Percentiles rank a stretch among this genome's conserved stretches.
Evolutionary conservation across 176 grass and related monocot species (phyloP).

Genomic region (Thinopyrum elongatum): DNA sequence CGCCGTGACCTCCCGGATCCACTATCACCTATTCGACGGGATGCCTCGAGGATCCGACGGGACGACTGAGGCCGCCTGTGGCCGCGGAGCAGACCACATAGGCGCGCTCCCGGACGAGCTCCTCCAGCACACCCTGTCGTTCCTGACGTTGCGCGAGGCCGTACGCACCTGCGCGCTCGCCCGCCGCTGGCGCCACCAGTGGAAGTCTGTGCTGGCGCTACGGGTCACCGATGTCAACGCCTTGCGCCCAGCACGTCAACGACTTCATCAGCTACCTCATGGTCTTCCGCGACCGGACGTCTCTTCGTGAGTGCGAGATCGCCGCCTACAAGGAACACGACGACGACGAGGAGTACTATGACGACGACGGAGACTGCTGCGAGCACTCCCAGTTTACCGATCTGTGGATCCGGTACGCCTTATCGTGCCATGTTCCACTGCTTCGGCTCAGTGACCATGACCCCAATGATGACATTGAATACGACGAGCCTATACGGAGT

Average conservation of each 20-base stretch:
- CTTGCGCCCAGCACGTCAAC: background rate
- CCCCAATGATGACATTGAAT: no score
- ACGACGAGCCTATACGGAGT: no score
- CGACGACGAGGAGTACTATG: no score
- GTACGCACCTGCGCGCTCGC: background rate
- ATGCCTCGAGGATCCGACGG: background rate
- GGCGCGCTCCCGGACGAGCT: background rate
- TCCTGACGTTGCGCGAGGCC: background rate
- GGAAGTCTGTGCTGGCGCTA: background rate
- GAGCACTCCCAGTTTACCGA: background rate
- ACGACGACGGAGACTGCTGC: no score
- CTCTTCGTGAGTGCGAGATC: background rate
- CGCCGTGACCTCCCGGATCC: no score
- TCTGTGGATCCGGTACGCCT: background rate
- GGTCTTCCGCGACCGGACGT: background rate
- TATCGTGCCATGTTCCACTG: background rate
- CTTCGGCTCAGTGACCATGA: background rate
- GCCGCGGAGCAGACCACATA: background rate
- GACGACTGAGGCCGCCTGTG: no score
- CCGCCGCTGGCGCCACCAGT: background rate
- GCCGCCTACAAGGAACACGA: background rate
- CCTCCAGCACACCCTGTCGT: background rate
- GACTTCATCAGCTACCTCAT: background rate
- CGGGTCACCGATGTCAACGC: background rate
- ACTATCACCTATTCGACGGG: background rate